phyloP scores from a whole-genome alignment of 2,329 filamentous ascomycete genomes.

The Cladosporium sp. region DNA sequence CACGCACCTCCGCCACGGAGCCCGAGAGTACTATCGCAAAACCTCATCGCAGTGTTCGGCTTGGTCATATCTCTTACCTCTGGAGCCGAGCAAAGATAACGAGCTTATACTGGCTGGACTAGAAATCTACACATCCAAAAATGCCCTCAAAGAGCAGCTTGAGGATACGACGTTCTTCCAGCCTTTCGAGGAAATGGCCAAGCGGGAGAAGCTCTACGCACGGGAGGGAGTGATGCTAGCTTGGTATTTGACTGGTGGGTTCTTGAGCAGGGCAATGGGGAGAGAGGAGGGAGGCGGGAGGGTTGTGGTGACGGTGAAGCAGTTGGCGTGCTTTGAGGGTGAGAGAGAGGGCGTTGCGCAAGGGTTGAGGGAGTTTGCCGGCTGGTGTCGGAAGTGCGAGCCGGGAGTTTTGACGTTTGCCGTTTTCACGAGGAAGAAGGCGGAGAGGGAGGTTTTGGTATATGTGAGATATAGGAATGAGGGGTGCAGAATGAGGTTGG shows the following conservation, averaged over 20 bases:
- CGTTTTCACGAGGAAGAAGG: conserved; percentile 23
- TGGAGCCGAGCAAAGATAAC: neutral
- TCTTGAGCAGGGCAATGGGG: conserved; percentile 14
- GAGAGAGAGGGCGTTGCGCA: conserved; percentile 7
- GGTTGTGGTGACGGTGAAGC: conserved; percentile 17
- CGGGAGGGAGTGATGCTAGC: conserved; percentile 20
- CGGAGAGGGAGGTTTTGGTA: conserved; percentile 20
- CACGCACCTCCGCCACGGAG: conserved; percentile 17
- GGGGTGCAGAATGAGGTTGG: conserved; percentile 16
- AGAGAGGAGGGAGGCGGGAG: conserved; percentile 10
- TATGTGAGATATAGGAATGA: conserved; percentile 20
- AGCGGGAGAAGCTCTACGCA: conserved; percentile 18
- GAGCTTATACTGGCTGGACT: conserved; percentile 18
- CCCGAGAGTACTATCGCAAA: conserved; percentile 22
- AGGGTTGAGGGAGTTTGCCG: conserved; percentile 11
- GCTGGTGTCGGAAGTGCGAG: conserved; percentile 18
- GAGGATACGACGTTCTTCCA: conserved; percentile 25
- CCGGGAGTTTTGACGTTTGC: conserved; percentile 23
- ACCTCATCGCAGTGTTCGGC: conserved; percentile 19
- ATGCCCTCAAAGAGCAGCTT: conserved; percentile 20
- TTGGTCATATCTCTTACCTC: conserved; percentile 18
- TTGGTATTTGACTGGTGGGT: conserved; percentile 21
- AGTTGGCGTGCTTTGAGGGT: conserved; percentile 13
- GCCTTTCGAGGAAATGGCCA: conserved; percentile 18
- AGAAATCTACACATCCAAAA: conserved; percentile 23